Evolutionary conservation across 2,329 filamentous ascomycete species (phyloP).

Genomic region (Ustilaginoidea virens): DNA sequence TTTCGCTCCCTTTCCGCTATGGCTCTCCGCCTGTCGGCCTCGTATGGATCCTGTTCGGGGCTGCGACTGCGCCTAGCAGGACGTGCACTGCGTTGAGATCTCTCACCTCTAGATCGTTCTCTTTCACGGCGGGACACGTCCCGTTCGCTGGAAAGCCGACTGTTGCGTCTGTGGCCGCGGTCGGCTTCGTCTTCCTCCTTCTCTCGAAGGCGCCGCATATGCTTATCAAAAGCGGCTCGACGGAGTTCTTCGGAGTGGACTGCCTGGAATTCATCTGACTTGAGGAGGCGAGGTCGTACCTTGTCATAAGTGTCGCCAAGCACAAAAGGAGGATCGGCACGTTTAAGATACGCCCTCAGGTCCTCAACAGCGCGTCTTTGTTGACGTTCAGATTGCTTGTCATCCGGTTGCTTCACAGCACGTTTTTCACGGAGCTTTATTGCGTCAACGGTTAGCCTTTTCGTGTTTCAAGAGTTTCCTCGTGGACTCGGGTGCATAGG

Average conservation of each 20-base stretch:
- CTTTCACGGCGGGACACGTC: slow-evolving; percentile 45
- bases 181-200: slow-evolving; percentile 79
- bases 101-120: slow-evolving; percentile 42
- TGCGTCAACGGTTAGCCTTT: too few species aligned
- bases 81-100: slow-evolving; percentile 44
- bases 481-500: background rate
- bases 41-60: slow-evolving; percentile 87
- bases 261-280: slow-evolving; percentile 70
- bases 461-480: too few species aligned
- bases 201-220: slow-evolving; percentile 78
- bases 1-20: slow-evolving; percentile 89
- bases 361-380: slow-evolving; percentile 75
- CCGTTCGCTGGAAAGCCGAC: slow-evolving; percentile 36
- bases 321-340: slow-evolving; percentile 69
- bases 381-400: slow-evolving; percentile 70
- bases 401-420: slow-evolving; percentile 66
- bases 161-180: slow-evolving; percentile 41
- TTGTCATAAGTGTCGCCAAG: slow-evolving; percentile 76
- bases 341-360: slow-evolving; percentile 75
- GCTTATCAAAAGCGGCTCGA: slow-evolving; percentile 76
- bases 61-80: slow-evolving; percentile 58
- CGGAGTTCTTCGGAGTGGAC: slow-evolving; percentile 72
- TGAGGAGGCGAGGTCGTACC: slow-evolving; percentile 64
- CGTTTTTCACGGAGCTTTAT: slow-evolving; percentile 69
- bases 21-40: slow-evolving; percentile 85